Evolutionary conservation across 1,284 basidiomycete species (phyloP), one percentile per base, ranked within the genome.

Genomic region (Ceratorhiza oryzae-sativae): DNA sequence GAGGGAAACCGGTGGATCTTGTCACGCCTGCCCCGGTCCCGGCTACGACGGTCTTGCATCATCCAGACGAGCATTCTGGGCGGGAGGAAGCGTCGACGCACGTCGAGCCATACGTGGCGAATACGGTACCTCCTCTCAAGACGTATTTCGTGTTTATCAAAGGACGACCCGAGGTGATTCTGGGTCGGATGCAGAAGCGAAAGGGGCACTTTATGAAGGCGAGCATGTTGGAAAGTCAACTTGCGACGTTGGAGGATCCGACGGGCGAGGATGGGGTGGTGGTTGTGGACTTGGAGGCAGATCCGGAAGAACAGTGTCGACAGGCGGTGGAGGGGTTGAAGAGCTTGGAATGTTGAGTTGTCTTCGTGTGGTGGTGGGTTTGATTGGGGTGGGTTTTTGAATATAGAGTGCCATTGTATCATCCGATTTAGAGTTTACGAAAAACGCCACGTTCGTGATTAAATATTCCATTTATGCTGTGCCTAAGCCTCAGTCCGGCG

Each of bases 171-270:
- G 86, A 89, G 32, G 79, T 91, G 60, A 79, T 97, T 58, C 77
- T 85, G 76, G 84, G 89, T 60, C 83, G 95, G 48, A 94, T 98
- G 87, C 77, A 80, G 76, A 83, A 84, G 68, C 84, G 95, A 34
- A 80, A 88, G 75, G 89, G 88, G 0, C 96, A 98, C 80, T 97
- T 94, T 76, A 94, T 98, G 91, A 95, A 95, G 80, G 86, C 88
- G 27, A 78, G 80, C 25, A 97, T 98, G 95, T 83, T 98, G 74
- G 90, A 91, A 67, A 91, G 90, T 75, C 96, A 98, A 82, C 78
- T 97, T 73, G 82, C 82, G 20, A 90, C 92, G 41, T 79, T 98
- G 72, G 92, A 98, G 81, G 85, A 85, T 74, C 94, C 94, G 0
- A 82, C 83, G 48, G 75, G 73, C 8, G 87, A 83, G 1, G 93